Percentiles rank a stretch among this genome's conserved stretches.
phyloP scores from a whole-genome alignment of 164 flowering plant species.

The Echeveria elegans region DNA sequence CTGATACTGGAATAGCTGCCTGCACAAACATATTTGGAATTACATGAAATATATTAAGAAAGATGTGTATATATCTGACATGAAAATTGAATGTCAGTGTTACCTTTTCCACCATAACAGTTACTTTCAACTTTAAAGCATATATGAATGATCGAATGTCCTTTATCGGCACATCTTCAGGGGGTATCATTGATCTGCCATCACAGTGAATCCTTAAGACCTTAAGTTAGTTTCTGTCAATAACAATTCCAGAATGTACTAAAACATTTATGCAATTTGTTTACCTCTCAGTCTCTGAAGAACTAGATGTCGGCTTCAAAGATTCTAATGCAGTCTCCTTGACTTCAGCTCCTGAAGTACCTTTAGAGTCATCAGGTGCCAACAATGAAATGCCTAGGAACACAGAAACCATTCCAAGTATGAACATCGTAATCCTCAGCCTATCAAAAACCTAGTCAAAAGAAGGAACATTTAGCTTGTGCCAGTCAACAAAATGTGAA shows the following conservation, averaged over 20 bases:
- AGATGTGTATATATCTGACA: neutral
- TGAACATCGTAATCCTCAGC: slow-evolving; percentile 76
- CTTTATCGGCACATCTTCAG: slow-evolving; percentile 34
- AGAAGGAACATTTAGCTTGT: neutral
- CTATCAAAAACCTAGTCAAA: slow-evolving; percentile 70
- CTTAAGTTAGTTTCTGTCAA: too few species aligned
- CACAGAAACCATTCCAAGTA: slow-evolving; percentile 78
- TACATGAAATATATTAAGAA: neutral
- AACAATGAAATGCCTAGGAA: slow-evolving; percentile 87
- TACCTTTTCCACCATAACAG: slow-evolving; percentile 37
- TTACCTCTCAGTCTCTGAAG: slow-evolving; percentile 61
- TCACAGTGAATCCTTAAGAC: neutral
- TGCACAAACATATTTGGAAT: slow-evolving; percentile 22
- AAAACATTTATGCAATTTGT: neutral
- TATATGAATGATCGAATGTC: slow-evolving; percentile 35
- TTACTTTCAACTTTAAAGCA: slow-evolving; percentile 26
- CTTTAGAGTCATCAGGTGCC: slow-evolving; percentile 92
- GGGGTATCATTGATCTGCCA: slow-evolving; percentile 32
- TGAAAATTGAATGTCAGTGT: slow-evolving; percentile 52
- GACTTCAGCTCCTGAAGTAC: slow-evolving; percentile 69
- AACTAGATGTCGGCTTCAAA: slow-evolving; percentile 28
- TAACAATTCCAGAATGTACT: too few species aligned
- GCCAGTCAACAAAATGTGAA: neutral
- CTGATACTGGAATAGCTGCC: slow-evolving; percentile 54
- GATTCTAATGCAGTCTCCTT: slow-evolving; percentile 49